Base-by-base conservation (phyloP, 2,329 filamentous ascomycete genomes). In the Botrytis aclada region DNA sequence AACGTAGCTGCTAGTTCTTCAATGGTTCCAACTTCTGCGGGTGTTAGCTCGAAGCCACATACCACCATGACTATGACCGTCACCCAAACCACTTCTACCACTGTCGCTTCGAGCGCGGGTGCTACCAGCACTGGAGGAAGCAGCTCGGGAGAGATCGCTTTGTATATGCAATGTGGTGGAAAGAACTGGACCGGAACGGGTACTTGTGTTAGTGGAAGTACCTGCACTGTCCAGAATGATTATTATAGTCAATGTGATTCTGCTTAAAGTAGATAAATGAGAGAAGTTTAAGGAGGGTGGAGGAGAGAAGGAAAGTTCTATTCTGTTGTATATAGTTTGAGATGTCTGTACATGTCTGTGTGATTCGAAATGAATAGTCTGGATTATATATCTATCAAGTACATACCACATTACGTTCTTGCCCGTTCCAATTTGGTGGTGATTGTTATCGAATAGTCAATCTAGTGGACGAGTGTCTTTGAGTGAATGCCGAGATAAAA, bases 241-340 rank as follows among this genome's bases (percentile, higher is more conserved):
- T 80, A 74, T 54, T 80, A 80, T 64, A 78, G 75, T 1, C 78
- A 79, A 58, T 79, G 78, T 66, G 72, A 78, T 73, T 76, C 12
- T 18, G 37, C 16, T 62, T 62, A n/a, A 14, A 9, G 37, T 16
- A n/a, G 22, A 60, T 4, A 7, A 39, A 29, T 56, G 58, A 61
- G 7, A 34, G 22, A 25, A 1, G 12, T 14, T 61, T 25, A 18
- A 37, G 54, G 29, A 4, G 32, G 6, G 4, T 4, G 20, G 34
- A 3, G 6, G 18, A 7, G 18, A 61, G 8, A 1, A 61, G 6
- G 34, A 37, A 25, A 1, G 12, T 61, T 65, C 14, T 51, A 51
- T 37, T 51, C 43, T 66, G 10, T 43, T 66, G 63, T 66, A 66
- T 66, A 66, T 66, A 66, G 63, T 66, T 66, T 37, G 22, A n/a